Conservation (phyloP, 2,329 filamentous ascomycete species). For the Pyrenochaeta sp. region DNA sequence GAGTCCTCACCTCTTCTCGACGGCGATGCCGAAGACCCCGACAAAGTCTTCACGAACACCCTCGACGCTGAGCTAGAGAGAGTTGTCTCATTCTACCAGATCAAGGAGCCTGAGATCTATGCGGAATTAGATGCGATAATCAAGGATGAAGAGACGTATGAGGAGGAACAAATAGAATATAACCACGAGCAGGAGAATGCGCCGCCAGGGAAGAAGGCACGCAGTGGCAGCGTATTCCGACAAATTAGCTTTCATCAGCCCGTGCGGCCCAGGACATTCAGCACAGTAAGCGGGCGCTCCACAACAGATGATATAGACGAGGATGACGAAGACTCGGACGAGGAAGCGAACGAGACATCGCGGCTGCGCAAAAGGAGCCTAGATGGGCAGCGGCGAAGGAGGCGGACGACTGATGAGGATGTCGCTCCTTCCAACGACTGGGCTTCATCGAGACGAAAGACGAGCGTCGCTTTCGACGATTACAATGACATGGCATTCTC, state of each 20-base stretch:
- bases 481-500: conserved; percentile 79
- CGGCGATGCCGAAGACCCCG: conserved; percentile 71
- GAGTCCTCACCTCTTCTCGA: conserved; percentile 86
- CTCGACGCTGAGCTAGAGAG: conserved; percentile 93
- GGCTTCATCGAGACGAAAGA: conserved; percentile 65
- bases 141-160: conserved; percentile 74
- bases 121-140: conserved; percentile 82
- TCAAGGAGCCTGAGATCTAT: conserved; percentile 88
- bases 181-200: conserved; percentile 49
- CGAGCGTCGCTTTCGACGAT: conserved; percentile 76
- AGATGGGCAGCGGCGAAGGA: conserved; percentile 40
- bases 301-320: conserved; percentile 57
- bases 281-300: conserved; percentile 53
- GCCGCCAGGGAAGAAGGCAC: conserved; percentile 49
- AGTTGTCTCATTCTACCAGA: conserved; percentile 86
- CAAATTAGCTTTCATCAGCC: conserved; percentile 56
- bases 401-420: conserved; percentile 54
- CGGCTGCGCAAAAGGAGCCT: conserved; percentile 51
- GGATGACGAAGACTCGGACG: conserved; percentile 63
- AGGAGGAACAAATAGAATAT: conserved; percentile 61
- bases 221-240: conserved; percentile 63
- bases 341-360: conserved; percentile 64
- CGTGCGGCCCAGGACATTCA: conserved; percentile 57
- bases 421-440: conserved; percentile 70
- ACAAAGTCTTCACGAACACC: conserved; percentile 80